These are phyloP conservation scores for Emergomyces orientalis DNA, from an alignment of 2,329 filamentous ascomycete genomes.

Conservation along the genomic window DNA sequence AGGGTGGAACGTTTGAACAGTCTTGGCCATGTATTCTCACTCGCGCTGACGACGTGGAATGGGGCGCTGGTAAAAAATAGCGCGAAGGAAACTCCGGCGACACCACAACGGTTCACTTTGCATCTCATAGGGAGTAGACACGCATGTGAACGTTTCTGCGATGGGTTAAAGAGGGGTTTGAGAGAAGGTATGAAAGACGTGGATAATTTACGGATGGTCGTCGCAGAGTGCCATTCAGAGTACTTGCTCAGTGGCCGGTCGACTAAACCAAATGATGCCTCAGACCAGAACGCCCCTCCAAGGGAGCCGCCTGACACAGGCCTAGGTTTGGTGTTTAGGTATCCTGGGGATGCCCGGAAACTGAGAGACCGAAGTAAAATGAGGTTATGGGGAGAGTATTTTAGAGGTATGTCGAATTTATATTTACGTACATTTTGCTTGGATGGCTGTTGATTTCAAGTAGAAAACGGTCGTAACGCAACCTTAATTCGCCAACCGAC, in stretches of 20 bases:
- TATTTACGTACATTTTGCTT: background rate
- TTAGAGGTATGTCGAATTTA: slow-evolving; percentile 44
- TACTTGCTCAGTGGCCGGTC: slow-evolving; percentile 50
- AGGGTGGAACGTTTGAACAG: slow-evolving; percentile 89
- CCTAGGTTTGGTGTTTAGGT: slow-evolving; percentile 83
- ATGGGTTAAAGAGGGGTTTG: slow-evolving; percentile 83
- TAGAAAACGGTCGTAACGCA: slow-evolving; percentile 84
- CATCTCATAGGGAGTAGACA: slow-evolving; percentile 82
- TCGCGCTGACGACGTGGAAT: slow-evolving; percentile 94
- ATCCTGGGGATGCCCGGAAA: slow-evolving; percentile 90
- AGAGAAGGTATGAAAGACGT: slow-evolving; percentile 81
- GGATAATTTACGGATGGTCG: slow-evolving; percentile 69
- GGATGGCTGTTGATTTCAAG: slow-evolving; percentile 13
- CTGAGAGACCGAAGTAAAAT: slow-evolving; percentile 93
- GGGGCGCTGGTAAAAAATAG: slow-evolving; percentile 48
- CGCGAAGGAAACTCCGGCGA: slow-evolving; percentile 37
- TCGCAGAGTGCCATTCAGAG: slow-evolving; percentile 83
- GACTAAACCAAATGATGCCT: slow-evolving; percentile 38
- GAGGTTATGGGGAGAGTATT: slow-evolving; percentile 92
- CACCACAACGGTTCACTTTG: slow-evolving; percentile 78
- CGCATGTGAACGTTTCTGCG: slow-evolving; percentile 90
- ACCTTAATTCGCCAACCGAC: slow-evolving; percentile 91
- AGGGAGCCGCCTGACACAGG: slow-evolving; percentile 76
- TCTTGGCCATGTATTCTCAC: slow-evolving; percentile 82
- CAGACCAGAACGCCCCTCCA: slow-evolving; percentile 38